These are phyloP conservation scores for Phaffia rhodozyma DNA, from an alignment of 1,284 basidiomycete species.

Conservation along the genomic window DNA sequence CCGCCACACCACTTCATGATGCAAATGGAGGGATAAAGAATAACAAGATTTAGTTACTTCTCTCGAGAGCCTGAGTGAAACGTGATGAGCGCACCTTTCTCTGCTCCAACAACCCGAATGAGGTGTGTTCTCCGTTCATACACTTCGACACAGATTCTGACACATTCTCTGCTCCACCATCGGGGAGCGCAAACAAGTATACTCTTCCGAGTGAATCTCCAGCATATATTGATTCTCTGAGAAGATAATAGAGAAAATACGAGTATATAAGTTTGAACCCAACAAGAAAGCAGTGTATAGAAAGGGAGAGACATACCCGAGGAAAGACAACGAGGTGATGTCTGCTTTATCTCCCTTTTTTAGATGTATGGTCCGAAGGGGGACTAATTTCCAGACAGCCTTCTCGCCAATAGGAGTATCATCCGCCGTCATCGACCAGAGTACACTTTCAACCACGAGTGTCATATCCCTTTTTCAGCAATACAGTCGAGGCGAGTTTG, in stretches of 20 bases:
- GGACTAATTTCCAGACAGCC: slow-evolving; percentile 8
- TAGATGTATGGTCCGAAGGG: slow-evolving; percentile 10
- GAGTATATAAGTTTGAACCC: neutral
- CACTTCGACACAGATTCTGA: slow-evolving; percentile 6
- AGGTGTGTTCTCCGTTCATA: slow-evolving; percentile 10
- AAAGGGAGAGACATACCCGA: neutral
- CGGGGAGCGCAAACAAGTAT: slow-evolving; percentile 11
- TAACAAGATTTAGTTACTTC: neutral
- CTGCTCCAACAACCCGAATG: slow-evolving; percentile 13
- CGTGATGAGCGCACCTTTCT: neutral
- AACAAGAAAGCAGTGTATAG: neutral
- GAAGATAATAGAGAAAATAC: neutral
- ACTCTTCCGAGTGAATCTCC: slow-evolving; percentile 10
- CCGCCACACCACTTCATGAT: neutral
- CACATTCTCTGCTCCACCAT: slow-evolving; percentile 15
- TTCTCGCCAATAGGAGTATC: slow-evolving; percentile 12
- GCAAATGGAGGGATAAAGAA: neutral
- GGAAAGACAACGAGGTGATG: slow-evolving; percentile 8
- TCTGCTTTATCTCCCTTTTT: neutral
- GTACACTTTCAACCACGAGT: neutral
- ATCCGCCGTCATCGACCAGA: slow-evolving; percentile 12
- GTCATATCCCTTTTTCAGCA: too few relatives aligned
- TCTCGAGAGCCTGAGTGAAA: neutral
- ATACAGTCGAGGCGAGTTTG: too few relatives aligned
- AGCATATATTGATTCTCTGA: slow-evolving; percentile 4